These are phyloP conservation scores for Claviceps sp. DNA, from an alignment of 2,329 filamentous ascomycete genomes.

Conservation along the genomic window DNA sequence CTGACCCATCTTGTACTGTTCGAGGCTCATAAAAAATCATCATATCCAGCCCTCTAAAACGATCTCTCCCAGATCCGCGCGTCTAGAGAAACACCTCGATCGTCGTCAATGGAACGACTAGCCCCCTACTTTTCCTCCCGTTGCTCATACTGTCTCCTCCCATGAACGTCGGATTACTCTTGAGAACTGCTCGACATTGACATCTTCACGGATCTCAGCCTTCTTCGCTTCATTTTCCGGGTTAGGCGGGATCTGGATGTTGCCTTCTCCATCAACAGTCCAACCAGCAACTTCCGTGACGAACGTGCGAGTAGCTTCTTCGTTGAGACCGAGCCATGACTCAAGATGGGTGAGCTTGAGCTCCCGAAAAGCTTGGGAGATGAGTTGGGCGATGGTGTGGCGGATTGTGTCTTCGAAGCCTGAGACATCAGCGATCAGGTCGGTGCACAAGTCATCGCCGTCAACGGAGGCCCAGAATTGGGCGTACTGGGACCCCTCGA, in stretches of 20 bases:
- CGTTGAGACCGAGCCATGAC: conserved; percentile 61
- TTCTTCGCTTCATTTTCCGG: conserved; percentile 97
- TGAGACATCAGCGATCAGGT: conserved; percentile 83
- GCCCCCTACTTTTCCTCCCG: no score
- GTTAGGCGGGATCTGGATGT: conserved; percentile 73
- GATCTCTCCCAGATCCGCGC: not conserved
- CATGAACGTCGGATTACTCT: conserved; percentile 73
- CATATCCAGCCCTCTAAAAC: not conserved
- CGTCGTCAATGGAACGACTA: not conserved
- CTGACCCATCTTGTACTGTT: not conserved
- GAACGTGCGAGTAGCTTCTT: conserved; percentile 60
- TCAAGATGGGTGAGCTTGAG: conserved; percentile 54
- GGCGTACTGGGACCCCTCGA: conserved; percentile 80
- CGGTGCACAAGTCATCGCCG: conserved; percentile 88
- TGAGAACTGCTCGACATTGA: conserved; percentile 77
- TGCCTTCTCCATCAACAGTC: conserved; percentile 54
- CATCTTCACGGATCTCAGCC: conserved; percentile 87
- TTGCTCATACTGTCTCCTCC: conserved; percentile 46
- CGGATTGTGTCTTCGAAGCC: conserved; percentile 94
- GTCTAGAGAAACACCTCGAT: not conserved
- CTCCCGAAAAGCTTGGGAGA: conserved; percentile 69
- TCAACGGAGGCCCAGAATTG: conserved; percentile 90
- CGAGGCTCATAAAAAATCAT: not conserved
- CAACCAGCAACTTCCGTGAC: conserved; percentile 77
- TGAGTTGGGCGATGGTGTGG: conserved; percentile 74